Conservation (phyloP, 257 asterid genomes). For the Solanum sejunctum region DNA sequence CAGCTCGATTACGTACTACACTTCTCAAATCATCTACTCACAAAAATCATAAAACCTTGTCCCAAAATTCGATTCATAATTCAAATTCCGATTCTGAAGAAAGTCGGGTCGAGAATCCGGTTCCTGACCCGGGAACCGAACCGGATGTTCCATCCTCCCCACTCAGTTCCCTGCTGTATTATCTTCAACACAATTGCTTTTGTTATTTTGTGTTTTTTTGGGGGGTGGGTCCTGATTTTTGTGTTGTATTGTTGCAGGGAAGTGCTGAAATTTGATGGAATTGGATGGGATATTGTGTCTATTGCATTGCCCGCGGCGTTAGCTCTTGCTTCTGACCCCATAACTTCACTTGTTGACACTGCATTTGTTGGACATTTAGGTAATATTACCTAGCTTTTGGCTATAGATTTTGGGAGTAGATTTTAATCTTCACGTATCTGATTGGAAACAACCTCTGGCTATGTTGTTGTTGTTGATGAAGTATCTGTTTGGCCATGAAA, state of each 20-base stretch:
- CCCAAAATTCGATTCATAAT: background rate
- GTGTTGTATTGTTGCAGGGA: conserved; percentile 29
- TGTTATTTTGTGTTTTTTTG: background rate
- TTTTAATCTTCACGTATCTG: too few species aligned
- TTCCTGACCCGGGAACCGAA: conserved; percentile 10
- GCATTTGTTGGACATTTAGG: conserved; percentile 93
- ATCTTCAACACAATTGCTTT: conserved; percentile 16
- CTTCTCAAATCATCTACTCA: conserved; percentile 13
- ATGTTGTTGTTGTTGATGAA: too few species aligned
- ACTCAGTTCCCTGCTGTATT: conserved; percentile 9
- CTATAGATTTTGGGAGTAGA: too few species aligned
- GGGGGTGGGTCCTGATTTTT: background rate
- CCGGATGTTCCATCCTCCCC: conserved; percentile 2
- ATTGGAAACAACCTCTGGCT: too few species aligned
- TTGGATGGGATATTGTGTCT: conserved; percentile 63
- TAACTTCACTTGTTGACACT: conserved; percentile 75
- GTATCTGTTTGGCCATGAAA: too few species aligned
- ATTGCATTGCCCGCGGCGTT: conserved; percentile 84
- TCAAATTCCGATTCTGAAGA: conserved; percentile 5
- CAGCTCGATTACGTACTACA: conserved; percentile 19
- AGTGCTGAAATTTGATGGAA: conserved; percentile 42
- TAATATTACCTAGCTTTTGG: background rate
- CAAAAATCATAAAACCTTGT: conserved; percentile 14
- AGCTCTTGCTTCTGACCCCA: conserved; percentile 90
- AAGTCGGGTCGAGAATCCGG: background rate